These are phyloP conservation scores for Ogataea hybrid DNA, from an alignment of 1,139 yeast species.

Conservation along the genomic window DNA sequence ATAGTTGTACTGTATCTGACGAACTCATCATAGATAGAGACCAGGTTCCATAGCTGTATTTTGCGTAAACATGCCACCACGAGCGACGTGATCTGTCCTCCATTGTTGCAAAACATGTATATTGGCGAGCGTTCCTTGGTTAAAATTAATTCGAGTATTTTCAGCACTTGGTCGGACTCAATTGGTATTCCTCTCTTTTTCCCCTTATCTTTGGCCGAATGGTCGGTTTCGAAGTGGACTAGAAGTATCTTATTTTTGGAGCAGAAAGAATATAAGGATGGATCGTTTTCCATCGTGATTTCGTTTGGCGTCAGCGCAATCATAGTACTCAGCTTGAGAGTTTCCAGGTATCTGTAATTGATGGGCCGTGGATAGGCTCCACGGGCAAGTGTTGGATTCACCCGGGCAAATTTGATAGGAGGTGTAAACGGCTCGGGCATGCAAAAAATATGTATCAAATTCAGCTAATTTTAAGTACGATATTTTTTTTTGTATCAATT, in stretches of 20 bases:
- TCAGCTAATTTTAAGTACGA: too few species aligned
- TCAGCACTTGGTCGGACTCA: slow-evolving; percentile 58
- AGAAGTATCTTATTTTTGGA: slow-evolving; percentile 44
- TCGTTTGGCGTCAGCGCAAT: slow-evolving; percentile 80
- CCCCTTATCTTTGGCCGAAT: slow-evolving; percentile 55
- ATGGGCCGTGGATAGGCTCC: slow-evolving; percentile 86
- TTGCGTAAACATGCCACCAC: slow-evolving; percentile 84
- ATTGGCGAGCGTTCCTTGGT: slow-evolving; percentile 64
- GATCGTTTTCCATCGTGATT: slow-evolving; percentile 52
- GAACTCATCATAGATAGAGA: slow-evolving; percentile 85
- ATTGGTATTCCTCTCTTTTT: slow-evolving; percentile 80
- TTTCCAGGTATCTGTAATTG: slow-evolving; percentile 68
- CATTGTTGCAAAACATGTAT: slow-evolving; percentile 84
- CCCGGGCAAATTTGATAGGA: slow-evolving; percentile 73
- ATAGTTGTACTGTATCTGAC: slow-evolving; percentile 74
- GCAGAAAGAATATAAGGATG: slow-evolving; percentile 52
- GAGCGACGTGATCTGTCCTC: slow-evolving; percentile 83
- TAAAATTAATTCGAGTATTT: slow-evolving; percentile 59
- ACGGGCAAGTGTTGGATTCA: slow-evolving; percentile 69
- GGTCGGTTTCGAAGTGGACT: slow-evolving; percentile 64
- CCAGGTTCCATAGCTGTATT: slow-evolving; percentile 84
- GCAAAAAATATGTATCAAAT: neutral
- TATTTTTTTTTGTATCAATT: neutral
- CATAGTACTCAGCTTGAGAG: slow-evolving; percentile 67
- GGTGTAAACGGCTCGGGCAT: slow-evolving; percentile 51